These are phyloP conservation scores for Eruca vesicaria DNA, from an alignment of 441 rosid genomes.

Conservation along the genomic window DNA sequence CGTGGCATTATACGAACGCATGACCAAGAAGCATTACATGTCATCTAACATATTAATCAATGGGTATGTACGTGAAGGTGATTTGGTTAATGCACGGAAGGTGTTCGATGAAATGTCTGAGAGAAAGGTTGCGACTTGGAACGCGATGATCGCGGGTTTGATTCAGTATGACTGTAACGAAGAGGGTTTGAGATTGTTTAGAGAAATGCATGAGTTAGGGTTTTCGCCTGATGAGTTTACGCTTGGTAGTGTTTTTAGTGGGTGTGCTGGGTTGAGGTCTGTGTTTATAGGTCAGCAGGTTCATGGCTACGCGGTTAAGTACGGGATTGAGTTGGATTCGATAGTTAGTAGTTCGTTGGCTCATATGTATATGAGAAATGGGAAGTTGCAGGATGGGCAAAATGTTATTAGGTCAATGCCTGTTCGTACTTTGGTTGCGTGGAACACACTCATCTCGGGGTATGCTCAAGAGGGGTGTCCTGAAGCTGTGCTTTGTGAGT, in stretches of 20 bases:
- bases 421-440: constrained; percentile 56
- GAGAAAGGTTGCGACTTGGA: constrained; percentile 74
- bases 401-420: constrained; percentile 60
- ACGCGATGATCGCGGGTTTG: constrained; percentile 67
- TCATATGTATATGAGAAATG: constrained; percentile 86
- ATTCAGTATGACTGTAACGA: constrained; percentile 62
- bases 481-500: constrained; percentile 61
- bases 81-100: constrained; percentile 55
- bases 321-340: constrained; percentile 57
- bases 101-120: constrained; percentile 79
- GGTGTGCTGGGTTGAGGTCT: constrained; percentile 66
- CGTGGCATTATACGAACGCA: constrained; percentile 42
- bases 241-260: constrained; percentile 73
- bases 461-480: constrained; percentile 71
- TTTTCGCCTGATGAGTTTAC: constrained; percentile 68
- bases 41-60: constrained; percentile 74
- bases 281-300: constrained; percentile 56
- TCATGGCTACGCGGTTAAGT: constrained; percentile 56
- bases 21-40: constrained; percentile 63
- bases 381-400: constrained; percentile 66
- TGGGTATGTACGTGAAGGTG: constrained; percentile 48
- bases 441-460: constrained; percentile 87
- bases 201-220: constrained; percentile 56
- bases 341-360: constrained; percentile 76
- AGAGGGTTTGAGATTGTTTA: constrained; percentile 58